phyloP scores from a whole-genome alignment of 2,329 filamentous ascomycete genomes.

The Colletotrichum paranaense region DNA sequence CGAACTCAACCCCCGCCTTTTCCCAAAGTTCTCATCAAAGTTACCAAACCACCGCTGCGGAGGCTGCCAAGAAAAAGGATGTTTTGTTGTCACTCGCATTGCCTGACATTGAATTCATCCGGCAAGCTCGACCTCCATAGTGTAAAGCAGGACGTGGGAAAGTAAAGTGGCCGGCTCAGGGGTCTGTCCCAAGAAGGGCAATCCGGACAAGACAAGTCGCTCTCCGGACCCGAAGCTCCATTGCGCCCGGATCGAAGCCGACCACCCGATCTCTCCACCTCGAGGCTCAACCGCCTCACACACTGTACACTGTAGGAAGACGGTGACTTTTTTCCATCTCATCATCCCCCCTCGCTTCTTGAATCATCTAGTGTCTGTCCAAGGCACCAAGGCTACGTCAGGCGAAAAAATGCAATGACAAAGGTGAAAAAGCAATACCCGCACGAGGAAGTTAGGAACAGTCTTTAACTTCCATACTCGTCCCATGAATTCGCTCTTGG shows the following conservation, averaged over 20 bases:
- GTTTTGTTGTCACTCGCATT: slow-evolving; percentile 6
- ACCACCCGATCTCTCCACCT: neutral
- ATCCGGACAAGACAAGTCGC: slow-evolving; percentile 8
- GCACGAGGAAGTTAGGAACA: neutral
- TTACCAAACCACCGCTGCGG: slow-evolving; percentile 2
- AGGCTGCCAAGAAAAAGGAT: slow-evolving; percentile 24
- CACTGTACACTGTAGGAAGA: neutral
- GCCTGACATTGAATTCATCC: neutral
- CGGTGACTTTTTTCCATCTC: neutral
- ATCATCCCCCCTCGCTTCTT: neutral
- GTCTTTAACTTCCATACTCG: slow-evolving; percentile 4
- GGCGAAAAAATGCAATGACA: neutral
- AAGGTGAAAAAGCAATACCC: neutral
- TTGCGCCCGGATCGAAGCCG: slow-evolving; percentile 4
- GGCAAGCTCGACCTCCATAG: neutral
- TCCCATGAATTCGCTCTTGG: neutral
- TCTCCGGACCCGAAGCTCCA: slow-evolving; percentile 27
- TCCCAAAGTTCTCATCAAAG: slow-evolving; percentile 26
- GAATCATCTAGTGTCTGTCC: neutral
- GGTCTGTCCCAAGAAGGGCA: neutral
- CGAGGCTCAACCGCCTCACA: neutral
- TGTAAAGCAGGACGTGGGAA: slow-evolving; percentile 2
- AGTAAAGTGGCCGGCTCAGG: neutral
- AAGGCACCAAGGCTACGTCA: slow-evolving; percentile 7
- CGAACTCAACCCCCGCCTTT: slow-evolving; percentile 33